Percentiles rank a stretch among this genome's conserved stretches.
Conservation (phyloP, 176 grass and related monocot genomes). For the sorghum (Sorghum bicolor) region DNA sequence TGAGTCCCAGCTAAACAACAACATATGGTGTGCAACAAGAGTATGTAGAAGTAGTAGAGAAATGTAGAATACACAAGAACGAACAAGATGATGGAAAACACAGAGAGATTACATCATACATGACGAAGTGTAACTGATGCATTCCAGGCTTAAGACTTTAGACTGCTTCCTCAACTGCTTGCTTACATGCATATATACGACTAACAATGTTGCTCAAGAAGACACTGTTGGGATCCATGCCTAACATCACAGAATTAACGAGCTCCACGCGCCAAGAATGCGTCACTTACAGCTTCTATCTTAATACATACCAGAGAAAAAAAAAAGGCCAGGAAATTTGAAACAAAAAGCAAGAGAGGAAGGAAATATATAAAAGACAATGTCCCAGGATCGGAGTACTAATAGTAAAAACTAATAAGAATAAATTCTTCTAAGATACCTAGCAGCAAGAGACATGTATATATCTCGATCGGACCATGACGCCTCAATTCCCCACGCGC, state of each 20-base stretch:
- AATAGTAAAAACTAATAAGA: neutral
- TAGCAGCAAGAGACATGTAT: constrained; percentile 36
- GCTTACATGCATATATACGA: neutral
- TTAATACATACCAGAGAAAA: constrained; percentile 11
- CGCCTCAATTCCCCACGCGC: constrained; percentile 75
- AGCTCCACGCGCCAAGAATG: constrained; percentile 48
- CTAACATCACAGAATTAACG: constrained; percentile 29
- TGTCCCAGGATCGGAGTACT: neutral
- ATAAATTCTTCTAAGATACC: constrained; percentile 29
- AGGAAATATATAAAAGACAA: neutral
- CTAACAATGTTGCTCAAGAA: constrained; percentile 11
- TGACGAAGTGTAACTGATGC: constrained; percentile 64
- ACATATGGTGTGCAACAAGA: neutral
- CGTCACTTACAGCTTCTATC: constrained; percentile 61
- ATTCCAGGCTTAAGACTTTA: constrained; percentile 43
- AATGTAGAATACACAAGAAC: neutral
- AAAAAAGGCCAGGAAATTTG: neutral
- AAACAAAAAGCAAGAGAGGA: neutral
- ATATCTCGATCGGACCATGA: constrained; percentile 83
- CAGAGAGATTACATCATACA: constrained; percentile 34
- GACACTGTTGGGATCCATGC: constrained; percentile 12
- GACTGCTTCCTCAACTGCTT: neutral
- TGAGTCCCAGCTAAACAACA: neutral
- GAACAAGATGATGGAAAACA: neutral
- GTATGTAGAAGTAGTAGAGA: neutral